Evolutionary conservation across 2,329 filamentous ascomycete species (phyloP), one percentile per base, ranked within the genome.

Genomic region (Fusarium tupiense): DNA sequence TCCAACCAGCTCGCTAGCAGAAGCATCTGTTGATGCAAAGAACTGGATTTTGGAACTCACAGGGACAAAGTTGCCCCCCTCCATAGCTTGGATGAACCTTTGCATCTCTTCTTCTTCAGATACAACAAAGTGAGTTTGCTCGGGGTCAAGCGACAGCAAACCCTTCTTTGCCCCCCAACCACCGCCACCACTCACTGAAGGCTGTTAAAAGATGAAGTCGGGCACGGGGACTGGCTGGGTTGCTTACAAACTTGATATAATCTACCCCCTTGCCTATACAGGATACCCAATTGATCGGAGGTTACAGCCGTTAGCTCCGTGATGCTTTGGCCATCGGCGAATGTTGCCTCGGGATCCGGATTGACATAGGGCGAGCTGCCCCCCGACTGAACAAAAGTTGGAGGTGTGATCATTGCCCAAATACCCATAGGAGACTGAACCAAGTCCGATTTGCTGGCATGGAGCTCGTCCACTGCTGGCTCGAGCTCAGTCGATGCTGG

Each of bases 141-240:
- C 88, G 8, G 94, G 93, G 78, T 96, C 94, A 8, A 97, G 86
- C 11, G 94, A 94, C 7, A 97, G 84, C 1, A 97, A 84, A 2
- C 94, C 94, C 76, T 92, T 91, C 80, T 96, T 96, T 64, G 89
- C 86, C 22, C 94, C 94, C 94, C 94, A 97, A 26, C 94, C 94
- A 47, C 94, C 94, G 52, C 94, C 94, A 9, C 94, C 94, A 77
- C 93, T 95, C 72, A 95, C 89, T 87, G 49, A 4, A 37, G 8
- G 29, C 11, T 41, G 54, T 82, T 65, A 82, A 76, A 24, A 41
- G 7, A 38, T 19, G 38, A 4, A 37, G n/a, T 29, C 14, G 38
- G 37, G 26, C 35, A 56, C 37, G n/a, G 24, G 24, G 52, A 17
- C 35, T n/a, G 52, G 24, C n/a, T 40, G 22, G 37, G 33, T 29